These are phyloP conservation scores for Ustilago vetiveriae DNA, from an alignment of 1,284 basidiomycete genomes.

Conservation along the genomic window DNA sequence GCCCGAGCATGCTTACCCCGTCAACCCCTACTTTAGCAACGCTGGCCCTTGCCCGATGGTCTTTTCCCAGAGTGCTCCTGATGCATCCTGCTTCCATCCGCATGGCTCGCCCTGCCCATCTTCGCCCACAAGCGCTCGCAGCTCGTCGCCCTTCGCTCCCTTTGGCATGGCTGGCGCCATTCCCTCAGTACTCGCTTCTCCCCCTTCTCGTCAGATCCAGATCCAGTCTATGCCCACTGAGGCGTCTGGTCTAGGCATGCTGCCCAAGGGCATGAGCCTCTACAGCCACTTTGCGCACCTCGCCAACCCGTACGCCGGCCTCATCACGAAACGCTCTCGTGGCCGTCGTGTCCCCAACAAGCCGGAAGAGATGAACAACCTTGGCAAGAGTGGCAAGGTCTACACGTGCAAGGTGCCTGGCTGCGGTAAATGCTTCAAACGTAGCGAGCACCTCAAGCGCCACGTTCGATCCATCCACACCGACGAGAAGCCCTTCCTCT, in stretches of 20 bases:
- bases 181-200: constrained; percentile 33
- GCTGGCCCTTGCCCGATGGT: constrained; percentile 32
- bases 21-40: constrained; percentile 24
- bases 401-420: constrained; percentile 64
- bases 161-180: constrained; percentile 20
- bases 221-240: constrained; percentile 38
- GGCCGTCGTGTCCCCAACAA: constrained; percentile 62
- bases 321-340: constrained; percentile 63
- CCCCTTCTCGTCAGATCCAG: constrained; percentile 36
- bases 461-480: constrained; percentile 64
- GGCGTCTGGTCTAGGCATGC: constrained; percentile 28
- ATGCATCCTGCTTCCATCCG: constrained; percentile 24
- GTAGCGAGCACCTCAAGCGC: constrained; percentile 63
- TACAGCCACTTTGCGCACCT: constrained; percentile 42
- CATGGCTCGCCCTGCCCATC: constrained; percentile 46
- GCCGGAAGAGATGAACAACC: constrained; percentile 62
- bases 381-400: constrained; percentile 64
- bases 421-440: constrained; percentile 64
- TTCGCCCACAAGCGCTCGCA: constrained; percentile 41
- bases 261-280: constrained; percentile 47
- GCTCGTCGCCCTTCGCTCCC: constrained; percentile 37
- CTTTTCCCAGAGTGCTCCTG: constrained; percentile 43
- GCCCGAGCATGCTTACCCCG: constrained; percentile 20
- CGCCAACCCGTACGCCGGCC: constrained; percentile 50
- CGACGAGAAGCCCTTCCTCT: constrained; percentile 63